These are phyloP conservation scores for Tetrahymena borealis DNA, from an alignment of 73 alveolate genomes.

Conservation along the genomic window DNA sequence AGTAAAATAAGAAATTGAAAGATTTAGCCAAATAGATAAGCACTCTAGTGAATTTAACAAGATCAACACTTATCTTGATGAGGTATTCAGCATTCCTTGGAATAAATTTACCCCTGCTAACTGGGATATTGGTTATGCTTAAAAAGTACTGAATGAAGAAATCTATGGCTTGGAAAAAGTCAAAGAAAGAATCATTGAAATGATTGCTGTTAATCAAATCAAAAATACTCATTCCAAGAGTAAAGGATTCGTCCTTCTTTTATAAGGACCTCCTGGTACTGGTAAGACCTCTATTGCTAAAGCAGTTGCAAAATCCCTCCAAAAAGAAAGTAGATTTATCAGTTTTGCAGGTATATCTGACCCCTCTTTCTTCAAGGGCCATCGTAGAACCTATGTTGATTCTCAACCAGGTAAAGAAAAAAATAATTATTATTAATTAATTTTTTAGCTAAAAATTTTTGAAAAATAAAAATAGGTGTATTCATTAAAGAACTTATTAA, in stretches of 20 bases:
- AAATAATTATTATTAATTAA: background rate
- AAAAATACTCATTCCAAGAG: slow-evolving; percentile 47
- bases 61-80: slow-evolving; percentile 52
- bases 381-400: slow-evolving; percentile 76
- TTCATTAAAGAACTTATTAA: slow-evolving; percentile 65
- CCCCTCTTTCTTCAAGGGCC: slow-evolving; percentile 70
- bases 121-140: slow-evolving; percentile 68
- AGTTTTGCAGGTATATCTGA: slow-evolving; percentile 78
- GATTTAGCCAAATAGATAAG: slow-evolving; percentile 27
- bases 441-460: too few relatives aligned
- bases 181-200: slow-evolving; percentile 72
- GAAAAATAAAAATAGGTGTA: slow-evolving; percentile 13
- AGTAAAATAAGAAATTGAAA: slow-evolving; percentile 23
- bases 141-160: slow-evolving; percentile 44
- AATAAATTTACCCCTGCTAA: slow-evolving; percentile 54
- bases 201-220: slow-evolving; percentile 68
- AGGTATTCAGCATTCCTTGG: slow-evolving; percentile 77
- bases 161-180: slow-evolving; percentile 66
- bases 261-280: slow-evolving; percentile 84
- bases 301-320: slow-evolving; percentile 60
- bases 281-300: slow-evolving; percentile 79
- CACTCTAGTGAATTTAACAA: slow-evolving; percentile 21
- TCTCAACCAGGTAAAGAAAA: slow-evolving; percentile 60
- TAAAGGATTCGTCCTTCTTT: slow-evolving; percentile 66
- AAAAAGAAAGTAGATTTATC: slow-evolving; percentile 61